phyloP scores from a whole-genome alignment of 2,329 filamentous ascomycete species.

The Verticillium longisporum region DNA sequence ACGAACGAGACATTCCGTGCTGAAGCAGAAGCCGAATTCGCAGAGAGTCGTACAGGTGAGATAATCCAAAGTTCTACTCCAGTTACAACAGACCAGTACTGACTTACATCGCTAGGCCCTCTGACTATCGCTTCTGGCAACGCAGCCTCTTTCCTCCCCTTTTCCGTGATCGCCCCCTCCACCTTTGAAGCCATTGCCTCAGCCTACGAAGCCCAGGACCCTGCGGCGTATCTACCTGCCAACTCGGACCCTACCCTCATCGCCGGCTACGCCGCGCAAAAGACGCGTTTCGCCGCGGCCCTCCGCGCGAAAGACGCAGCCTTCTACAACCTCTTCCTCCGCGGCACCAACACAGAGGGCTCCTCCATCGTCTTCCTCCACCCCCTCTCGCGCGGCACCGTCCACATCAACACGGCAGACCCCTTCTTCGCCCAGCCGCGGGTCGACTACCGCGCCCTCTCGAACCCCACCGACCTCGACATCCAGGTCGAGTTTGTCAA shows the following conservation, averaged over 20 bases:
- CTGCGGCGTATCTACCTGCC: constrained; percentile 16
- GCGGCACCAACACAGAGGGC: constrained; percentile 4
- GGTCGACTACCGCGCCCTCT: constrained; percentile 18
- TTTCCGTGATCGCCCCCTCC: constrained; percentile 12
- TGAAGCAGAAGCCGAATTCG: constrained; percentile 8
- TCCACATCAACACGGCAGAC: constrained; percentile 22
- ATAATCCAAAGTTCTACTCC: too few relatives aligned
- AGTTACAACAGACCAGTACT: too few relatives aligned
- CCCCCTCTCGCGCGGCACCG: constrained; percentile 18
- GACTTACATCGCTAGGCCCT: constrained; percentile 5
- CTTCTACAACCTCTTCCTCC: constrained; percentile 20
- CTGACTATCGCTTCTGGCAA: constrained; percentile 12
- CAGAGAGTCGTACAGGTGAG: constrained; percentile 8
- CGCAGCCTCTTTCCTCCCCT: constrained; percentile 12
- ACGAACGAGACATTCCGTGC: constrained; percentile 9
- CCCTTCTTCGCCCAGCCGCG: constrained; percentile 19
- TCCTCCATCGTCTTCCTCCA: constrained; percentile 10
- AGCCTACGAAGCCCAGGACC: constrained; percentile 15
- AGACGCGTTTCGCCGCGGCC: constrained; percentile 23
- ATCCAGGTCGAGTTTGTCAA: constrained; percentile 17
- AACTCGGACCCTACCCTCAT: constrained; percentile 23
- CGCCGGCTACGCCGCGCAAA: constrained; percentile 28
- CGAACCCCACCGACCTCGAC: constrained; percentile 20
- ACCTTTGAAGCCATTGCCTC: constrained; percentile 11
- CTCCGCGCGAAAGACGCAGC: constrained; percentile 25